These are phyloP conservation scores for Irineochytrium annulatum DNA, from an alignment of 192 early-diverging fungal species.

Conservation along the genomic window DNA sequence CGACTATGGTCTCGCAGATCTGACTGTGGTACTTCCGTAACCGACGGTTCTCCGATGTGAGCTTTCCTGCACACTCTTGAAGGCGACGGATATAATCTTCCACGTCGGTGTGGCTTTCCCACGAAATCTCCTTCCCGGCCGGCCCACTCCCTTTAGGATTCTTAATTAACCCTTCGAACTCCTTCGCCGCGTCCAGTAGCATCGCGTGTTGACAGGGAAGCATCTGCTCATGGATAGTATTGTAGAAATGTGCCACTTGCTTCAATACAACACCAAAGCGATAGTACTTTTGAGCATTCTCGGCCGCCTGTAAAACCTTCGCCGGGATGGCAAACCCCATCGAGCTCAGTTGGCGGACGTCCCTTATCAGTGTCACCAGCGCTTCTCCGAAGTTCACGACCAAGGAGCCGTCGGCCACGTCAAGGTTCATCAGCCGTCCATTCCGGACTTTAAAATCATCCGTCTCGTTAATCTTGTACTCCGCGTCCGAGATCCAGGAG, in stretches of 20 bases:
- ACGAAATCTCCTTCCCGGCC: constrained; percentile 21
- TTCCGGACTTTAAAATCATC: not conserved
- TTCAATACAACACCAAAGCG: constrained; percentile 50
- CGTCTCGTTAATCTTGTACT: constrained; percentile 26
- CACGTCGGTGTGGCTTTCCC: constrained; percentile 39
- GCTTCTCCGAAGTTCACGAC: constrained; percentile 49
- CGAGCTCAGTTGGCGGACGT: constrained; percentile 47
- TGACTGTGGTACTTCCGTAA: constrained; percentile 44
- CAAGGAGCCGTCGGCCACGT: constrained; percentile 40
- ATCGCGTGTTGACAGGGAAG: constrained; percentile 51
- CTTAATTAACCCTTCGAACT: constrained; percentile 50
- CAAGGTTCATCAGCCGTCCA: constrained; percentile 50
- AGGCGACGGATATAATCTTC: constrained; percentile 45
- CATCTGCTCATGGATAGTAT: constrained; percentile 62
- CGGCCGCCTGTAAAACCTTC: constrained; percentile 37
- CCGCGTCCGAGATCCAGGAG: constrained; percentile 32
- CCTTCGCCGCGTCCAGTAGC: constrained; percentile 47
- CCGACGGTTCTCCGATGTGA: constrained; percentile 44
- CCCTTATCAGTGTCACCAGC: constrained; percentile 42
- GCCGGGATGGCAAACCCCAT: constrained; percentile 48
- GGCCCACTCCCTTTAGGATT: constrained; percentile 22
- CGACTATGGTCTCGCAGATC: constrained; percentile 36
- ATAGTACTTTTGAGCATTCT: constrained; percentile 45
- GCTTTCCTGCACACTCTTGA: constrained; percentile 34
- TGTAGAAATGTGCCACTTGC: constrained; percentile 61